Evolutionary conservation across 176 grass and related monocot species (phyloP), one percentile per base, ranked within the genome.

Genomic region (Oryza longistaminata): DNA sequence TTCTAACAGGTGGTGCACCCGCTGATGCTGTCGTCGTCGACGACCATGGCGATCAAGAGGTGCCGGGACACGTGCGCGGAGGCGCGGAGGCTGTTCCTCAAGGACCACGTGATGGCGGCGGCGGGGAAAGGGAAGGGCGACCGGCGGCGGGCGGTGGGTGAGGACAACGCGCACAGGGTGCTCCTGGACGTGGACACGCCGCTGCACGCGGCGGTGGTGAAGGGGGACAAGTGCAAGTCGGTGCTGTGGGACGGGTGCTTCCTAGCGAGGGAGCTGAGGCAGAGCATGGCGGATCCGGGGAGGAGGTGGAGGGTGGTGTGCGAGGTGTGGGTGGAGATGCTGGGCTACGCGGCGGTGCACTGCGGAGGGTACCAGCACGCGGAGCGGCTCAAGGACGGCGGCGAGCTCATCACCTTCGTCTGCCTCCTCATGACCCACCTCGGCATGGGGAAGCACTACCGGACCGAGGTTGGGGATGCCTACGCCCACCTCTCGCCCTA

Each of bases 301-400:
- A 50, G 49, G 49, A 1, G 49, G 14, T 79, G 77, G 77, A 1
- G 0, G 0, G 42, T 34, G 1, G 2, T 79, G 2, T 2, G 7
- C 50, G 17, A 9, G 48, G 75, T 86, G 48, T 80, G 77, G 77
- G 77, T 66, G 61, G 76, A 52, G 49, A 52, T 52, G 49, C 15
- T 52, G 49, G 16, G 49, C 49, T 52, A 15, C 49, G 49, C 49
- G 15, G 77, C 62, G 5, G 16, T 80, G 2, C 62, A 80, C 5
- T 80, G 77, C 26, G 77, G 77, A 13, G 77, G 77, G 9, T 80
- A 80, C 77, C 64, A 80, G 64, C 77, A 80, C 42, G 77, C 77
- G 24, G 62, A 68, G 42, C 77, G 77, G 42, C 77, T 80, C 77
- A 67, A 68, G 64, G 77, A 80, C 9, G 77, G 77, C 8, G 77